Base-by-base conservation (phyloP, 257 asterid genomes). In the Echium plantagineum region DNA sequence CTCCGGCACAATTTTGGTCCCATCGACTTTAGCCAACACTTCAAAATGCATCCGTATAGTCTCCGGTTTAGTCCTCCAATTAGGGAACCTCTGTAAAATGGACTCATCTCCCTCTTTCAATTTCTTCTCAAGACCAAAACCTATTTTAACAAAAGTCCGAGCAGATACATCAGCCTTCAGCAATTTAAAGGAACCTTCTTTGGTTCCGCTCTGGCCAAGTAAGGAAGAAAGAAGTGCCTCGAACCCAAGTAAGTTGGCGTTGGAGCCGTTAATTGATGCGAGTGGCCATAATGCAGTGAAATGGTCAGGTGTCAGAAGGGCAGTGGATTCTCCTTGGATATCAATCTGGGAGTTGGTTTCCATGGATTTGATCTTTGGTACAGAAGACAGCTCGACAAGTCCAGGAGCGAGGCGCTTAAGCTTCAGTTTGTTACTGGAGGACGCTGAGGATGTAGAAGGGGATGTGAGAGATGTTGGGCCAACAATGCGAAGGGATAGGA, bases 361-460 rank as follows among this genome's bases (percentile, higher is more conserved):
- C 60, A 57, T 19, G 18, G 77, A 24, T 69, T 72, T 82, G 61
- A 64, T 69, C 57, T 82, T 91, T 12, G 97, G 80, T 26, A 84
- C 87, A 21, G 94, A 82, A 53, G 90, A 91, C 55, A 91, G 73
- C 82, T 91, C 98, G 55, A 91, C 98, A 0, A 88, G 83, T 59
- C 98, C 98, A 21, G 98, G 98, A 15, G 98, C 97, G 2, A 93
- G 94, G 61, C 95, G 91, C 80, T 84, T 93, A 32, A 93, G 85
- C 81, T 88, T 91, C 69, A 91, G 97, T 67, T 73, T 71, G 74
- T 77, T 85, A 8, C 35, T 58, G 35, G 94, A 71, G 46, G 85
- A 74, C 13, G 86, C 68, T 15, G 95, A 72, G 30, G 94, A 59
- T 15, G 95, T 56, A 59, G 90, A 16, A 18, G 95, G 97, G 58